Evolutionary conservation across 352 stramenopile species (phyloP), one percentile per base, ranked within the genome.

Genomic region (Phytophthora uliginosa): DNA sequence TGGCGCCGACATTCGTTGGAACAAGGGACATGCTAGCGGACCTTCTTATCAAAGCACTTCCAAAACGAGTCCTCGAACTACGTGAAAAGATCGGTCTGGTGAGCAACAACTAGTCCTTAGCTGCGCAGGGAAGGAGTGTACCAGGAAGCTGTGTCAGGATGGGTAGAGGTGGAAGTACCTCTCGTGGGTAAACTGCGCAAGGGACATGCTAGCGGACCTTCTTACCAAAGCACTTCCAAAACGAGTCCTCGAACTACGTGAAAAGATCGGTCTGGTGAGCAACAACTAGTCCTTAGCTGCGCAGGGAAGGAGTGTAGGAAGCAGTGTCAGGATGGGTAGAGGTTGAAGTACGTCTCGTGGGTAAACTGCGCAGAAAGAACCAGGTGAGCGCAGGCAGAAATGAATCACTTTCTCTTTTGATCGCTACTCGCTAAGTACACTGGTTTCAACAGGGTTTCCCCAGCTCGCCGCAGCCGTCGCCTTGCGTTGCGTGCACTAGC

Each of bases 31-130:
- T 74, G 67, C 4, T 59, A 1, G 60, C 58, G 18, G 66, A 74
- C 20, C 10, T 74, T 24, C 54, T 74, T 0, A 74, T 59, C 0
- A 74, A 74, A 8, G 48, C 45, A 13, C 18, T 73, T 1, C 18
- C 31, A 45, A 28, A 18, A 24, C 42, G 56, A 24, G 3, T 73
- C 2, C n/a, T 40, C 10, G 20, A 51, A 22, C 17, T 66, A 33
- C 48, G 33, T 2, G 13, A 45, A 0, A 31, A 12, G 42, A 48
- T 47, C 18, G 26, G 28, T 1, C 13, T 65, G n/a, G 13, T 15
- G 10, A 24, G 52, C 17, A 42, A 42, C 22, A 15, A 8, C 3
- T 33, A 56, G 24, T 10, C 9, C 42, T 24, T 9, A 0, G 50
- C 52, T 42, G 28, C 31, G 5, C 13, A 24, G 28, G 59, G 42